Evolutionary conservation across 805 yeast species (phyloP), one percentile per base, ranked within the genome.

Genomic region (Cyberlindnera petersonii): DNA sequence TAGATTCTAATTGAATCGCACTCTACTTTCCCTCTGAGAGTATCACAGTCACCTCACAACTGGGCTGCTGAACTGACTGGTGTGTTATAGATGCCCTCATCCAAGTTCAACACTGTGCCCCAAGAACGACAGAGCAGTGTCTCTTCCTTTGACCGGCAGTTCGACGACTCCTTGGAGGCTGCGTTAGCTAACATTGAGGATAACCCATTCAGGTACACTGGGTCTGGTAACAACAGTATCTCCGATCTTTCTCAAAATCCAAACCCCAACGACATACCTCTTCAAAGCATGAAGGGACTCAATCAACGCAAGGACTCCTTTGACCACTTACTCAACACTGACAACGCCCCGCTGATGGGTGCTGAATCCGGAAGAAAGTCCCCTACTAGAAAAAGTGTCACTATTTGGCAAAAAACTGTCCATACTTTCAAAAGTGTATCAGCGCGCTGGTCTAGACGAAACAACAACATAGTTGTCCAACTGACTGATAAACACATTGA

Each of bases 131-230:
- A 53, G 33, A 45, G 48, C 37, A 65, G 69, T 38, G 49, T 53
- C 22, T 72, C 73, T 32, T 65, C 77, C 10, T 69, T 80, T 50
- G 87, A 82, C 49, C 72, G 75, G 47, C 70, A 69, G 48, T 75
- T 82, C 53, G 87, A 82, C 54, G 70, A 68, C 46, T 77, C 83
- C 9, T 64, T 80, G 42, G 84, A 79, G 50, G 76, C 76, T 33
- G 91, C 87, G 1, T 63, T 82, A 47, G 76, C 76, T 43, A 64
- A 52, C 67, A 66, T 48, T 51, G 77, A 61, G 58, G 68, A 66
- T 48, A 68, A 62, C 50, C 64, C 53, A 49, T 65, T 54, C 39
- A 46, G 53, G 39, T 35, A 37, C 29, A 28, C 35, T 9, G 26
- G 27, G 3, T 42, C 44, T n/a, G 52, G 53, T 29, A 58, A 49